Percentiles rank a stretch among this genome's conserved stretches.
phyloP scores from a whole-genome alignment of 1,284 basidiomycete species.

The Ceratobasidium sp. region DNA sequence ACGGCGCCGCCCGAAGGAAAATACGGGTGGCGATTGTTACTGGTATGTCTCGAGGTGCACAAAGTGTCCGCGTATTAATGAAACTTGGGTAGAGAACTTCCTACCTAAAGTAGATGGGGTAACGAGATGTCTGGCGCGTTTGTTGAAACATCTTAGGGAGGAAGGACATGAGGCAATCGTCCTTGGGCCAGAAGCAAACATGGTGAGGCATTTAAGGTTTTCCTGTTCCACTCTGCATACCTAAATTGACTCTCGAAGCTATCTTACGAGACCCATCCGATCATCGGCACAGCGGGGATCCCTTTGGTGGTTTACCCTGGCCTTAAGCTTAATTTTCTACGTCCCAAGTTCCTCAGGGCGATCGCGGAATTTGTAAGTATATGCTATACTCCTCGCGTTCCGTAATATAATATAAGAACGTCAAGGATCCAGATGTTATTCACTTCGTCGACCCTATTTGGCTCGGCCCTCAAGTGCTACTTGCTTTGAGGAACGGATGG shows the following conservation, averaged over 20 bases:
- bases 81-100: conserved; percentile 45
- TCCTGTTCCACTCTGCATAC: not conserved
- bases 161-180: conserved; percentile 68
- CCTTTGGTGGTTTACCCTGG: conserved; percentile 67
- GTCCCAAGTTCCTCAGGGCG: conserved; percentile 65
- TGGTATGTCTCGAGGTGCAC: conserved; percentile 18
- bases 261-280: conserved; percentile 65
- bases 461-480: conserved; percentile 63
- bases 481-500: conserved; percentile 61
- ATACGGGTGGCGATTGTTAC: conserved; percentile 41
- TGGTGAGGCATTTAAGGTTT: conserved; percentile 54
- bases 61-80: not conserved
- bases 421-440: conserved; percentile 65
- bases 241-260: conserved; percentile 52
- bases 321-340: conserved; percentile 69
- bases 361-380: conserved; percentile 58
- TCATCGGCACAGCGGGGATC: conserved; percentile 68
- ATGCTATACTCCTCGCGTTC: not conserved
- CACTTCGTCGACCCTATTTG: conserved; percentile 68
- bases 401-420: not conserved
- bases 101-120: conserved; percentile 63
- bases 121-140: conserved; percentile 66
- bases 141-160: conserved; percentile 66
- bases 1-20: conserved; percentile 1
- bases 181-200: conserved; percentile 65